Evolutionary conservation across 371 early-diverging fungal genomes (phyloP).

Genomic region (Mucor piriformis): DNA sequence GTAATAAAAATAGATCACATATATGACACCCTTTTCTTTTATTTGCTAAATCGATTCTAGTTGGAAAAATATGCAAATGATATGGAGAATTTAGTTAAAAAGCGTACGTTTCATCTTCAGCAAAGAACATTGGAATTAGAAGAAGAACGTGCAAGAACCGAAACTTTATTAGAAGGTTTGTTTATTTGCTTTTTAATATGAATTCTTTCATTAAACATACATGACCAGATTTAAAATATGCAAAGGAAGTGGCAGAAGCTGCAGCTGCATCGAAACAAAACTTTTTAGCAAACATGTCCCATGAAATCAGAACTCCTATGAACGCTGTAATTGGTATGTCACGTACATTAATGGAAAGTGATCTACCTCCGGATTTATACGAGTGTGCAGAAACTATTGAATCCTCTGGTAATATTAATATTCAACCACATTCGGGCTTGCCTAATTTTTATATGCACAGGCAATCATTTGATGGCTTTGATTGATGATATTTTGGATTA

Average conservation of each 20-base stretch:
- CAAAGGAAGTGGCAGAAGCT: conserved; percentile 58
- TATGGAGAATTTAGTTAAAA: conserved; percentile 54
- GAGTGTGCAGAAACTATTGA: conserved; percentile 55
- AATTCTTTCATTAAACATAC: background rate
- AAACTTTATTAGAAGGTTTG: conserved; percentile 36
- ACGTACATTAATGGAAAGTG: conserved; percentile 53
- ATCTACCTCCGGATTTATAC: conserved; percentile 51
- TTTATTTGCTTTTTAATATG: background rate
- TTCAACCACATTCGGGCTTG: background rate
- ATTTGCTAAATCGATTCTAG: conserved; percentile 9
- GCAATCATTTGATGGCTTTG: conserved; percentile 17
- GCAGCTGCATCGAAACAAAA: conserved; percentile 57
- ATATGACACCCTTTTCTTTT: background rate
- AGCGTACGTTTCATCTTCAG: conserved; percentile 53
- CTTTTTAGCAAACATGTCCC: conserved; percentile 66
- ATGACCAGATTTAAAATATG: conserved; percentile 43
- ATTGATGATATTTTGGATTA: conserved; percentile 53
- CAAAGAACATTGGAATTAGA: conserved; percentile 54
- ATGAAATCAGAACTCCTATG: conserved; percentile 59
- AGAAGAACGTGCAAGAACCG: conserved; percentile 50
- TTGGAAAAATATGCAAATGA: conserved; percentile 58
- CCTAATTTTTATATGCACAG: conserved; percentile 32
- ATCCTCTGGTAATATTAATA: conserved; percentile 14
- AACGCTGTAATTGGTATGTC: conserved; percentile 66
- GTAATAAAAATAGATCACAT: conserved; percentile 12